Evolutionary conservation across 306 rosid species (phyloP), one percentile per base, ranked within the genome.

Genomic region (Lathyrus tuberosus): DNA sequence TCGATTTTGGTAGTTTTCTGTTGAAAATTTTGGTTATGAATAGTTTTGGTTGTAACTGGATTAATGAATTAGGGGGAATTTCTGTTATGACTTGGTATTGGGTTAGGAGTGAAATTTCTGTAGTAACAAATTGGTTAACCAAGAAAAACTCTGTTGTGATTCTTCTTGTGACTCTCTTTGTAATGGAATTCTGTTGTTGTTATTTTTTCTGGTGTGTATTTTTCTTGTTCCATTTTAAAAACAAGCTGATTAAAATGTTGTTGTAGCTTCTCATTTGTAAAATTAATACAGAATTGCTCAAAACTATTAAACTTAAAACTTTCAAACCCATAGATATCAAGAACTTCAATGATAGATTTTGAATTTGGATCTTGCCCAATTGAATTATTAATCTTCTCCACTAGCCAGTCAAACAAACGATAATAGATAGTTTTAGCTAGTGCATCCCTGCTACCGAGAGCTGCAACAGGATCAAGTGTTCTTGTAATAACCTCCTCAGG

Each of bases 171-270:
- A n/a, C n/a, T n/a, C n/a, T n/a, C n/a, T n/a, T n/a, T n/a, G n/a
- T n/a, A n/a, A n/a, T n/a, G n/a, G n/a, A n/a, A n/a, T n/a, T n/a
- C n/a, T n/a, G n/a, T n/a, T n/a, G n/a, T n/a, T n/a, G n/a, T n/a
- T n/a, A 95, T 95, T 78, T 86, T 86, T 84, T 95, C 97, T 76
- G 91, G 91, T 26, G 99, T 95, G 80, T 95, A 95, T 78, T 95
- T 97, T 83, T 95, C 99, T 83, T 95, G 99, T 81, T 95, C 99
- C 99, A 91, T 95, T 88, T 95, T 95, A 62, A 95, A 95, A 70
- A 95, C 99, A 73, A 97, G 97, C 97, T 95, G 99, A 82, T 95
- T 95, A 86, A 95, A 95, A 87, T 95, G 99, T 81, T 95, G 99
- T 76, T 95, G 99, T 81, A 95, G 85, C 86, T 95, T 95, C 86